Evolutionary conservation across 768 basidiomycete genomes (phyloP).

Genomic region (Gymnopilus junonius): DNA sequence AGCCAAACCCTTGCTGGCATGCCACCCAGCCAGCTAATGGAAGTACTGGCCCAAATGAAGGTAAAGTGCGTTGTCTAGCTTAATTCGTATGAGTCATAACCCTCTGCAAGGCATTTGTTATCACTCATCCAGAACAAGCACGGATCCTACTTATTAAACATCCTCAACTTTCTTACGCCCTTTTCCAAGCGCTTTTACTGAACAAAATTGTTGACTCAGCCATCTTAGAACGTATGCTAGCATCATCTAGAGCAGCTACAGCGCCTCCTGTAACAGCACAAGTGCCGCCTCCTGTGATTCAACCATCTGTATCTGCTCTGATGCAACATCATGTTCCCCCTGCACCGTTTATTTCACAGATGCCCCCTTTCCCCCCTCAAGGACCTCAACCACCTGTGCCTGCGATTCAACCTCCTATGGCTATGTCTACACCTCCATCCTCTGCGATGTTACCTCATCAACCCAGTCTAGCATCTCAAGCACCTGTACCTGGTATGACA

Average conservation of each 20-base stretch:
- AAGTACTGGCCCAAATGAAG: slow-evolving; percentile 98
- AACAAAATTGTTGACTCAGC: slow-evolving; percentile 93
- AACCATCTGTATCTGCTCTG: slow-evolving; percentile 31
- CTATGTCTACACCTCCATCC: slow-evolving; percentile 26
- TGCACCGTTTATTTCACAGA: slow-evolving; percentile 34
- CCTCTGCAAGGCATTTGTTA: slow-evolving; percentile 80
- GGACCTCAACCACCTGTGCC: slow-evolving; percentile 33
- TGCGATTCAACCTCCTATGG: slow-evolving; percentile 25
- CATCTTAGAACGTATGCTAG: slow-evolving; percentile 74
- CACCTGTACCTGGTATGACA: slow-evolving; percentile 34
- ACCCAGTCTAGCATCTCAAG: slow-evolving; percentile 26
- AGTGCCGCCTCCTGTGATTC: slow-evolving; percentile 24
- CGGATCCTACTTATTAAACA: slow-evolving; percentile 76
- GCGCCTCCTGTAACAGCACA: slow-evolving; percentile 20
- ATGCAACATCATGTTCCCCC: slow-evolving; percentile 54
- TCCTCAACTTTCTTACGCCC: slow-evolving; percentile 94
- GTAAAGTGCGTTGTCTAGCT: slow-evolving; percentile 47
- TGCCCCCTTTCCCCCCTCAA: slow-evolving; percentile 37
- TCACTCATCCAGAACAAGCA: slow-evolving; percentile 91
- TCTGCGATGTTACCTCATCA: slow-evolving; percentile 36
- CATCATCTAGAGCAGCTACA: slow-evolving; percentile 36
- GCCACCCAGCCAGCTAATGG: slow-evolving; percentile 83
- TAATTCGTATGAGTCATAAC: background rate
- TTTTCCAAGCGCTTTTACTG: slow-evolving; percentile 92
- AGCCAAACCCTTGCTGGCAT: slow-evolving; percentile 85